These are phyloP conservation scores for Immersiporthe knoxdaviesiana DNA, from an alignment of 2,329 filamentous ascomycete genomes.

Conservation along the genomic window DNA sequence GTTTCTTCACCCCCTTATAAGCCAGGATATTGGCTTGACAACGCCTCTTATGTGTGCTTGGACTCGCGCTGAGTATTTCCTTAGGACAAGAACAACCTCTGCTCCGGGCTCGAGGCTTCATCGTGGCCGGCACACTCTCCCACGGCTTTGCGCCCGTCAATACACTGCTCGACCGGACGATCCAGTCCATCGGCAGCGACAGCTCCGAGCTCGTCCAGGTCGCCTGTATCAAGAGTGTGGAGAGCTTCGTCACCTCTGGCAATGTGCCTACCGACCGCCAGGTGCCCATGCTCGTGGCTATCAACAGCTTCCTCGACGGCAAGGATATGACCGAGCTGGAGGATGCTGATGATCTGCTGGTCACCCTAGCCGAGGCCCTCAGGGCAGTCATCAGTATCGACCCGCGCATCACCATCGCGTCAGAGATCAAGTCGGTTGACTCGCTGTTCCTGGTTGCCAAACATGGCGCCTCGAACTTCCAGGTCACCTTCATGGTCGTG, in stretches of 20 bases:
- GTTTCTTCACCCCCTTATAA: background rate
- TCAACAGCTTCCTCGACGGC: slow-evolving; percentile 73
- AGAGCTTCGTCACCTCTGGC: slow-evolving; percentile 63
- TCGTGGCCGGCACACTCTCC: slow-evolving; percentile 80
- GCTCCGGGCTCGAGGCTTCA: slow-evolving; percentile 82
- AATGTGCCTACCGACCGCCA: slow-evolving; percentile 61
- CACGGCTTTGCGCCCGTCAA: slow-evolving; percentile 68
- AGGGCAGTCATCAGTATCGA: slow-evolving; percentile 82
- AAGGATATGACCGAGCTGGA: slow-evolving; percentile 83
- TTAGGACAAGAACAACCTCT: slow-evolving; percentile 66
- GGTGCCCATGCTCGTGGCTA: slow-evolving; percentile 60
- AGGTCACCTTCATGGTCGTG: slow-evolving; percentile 82
- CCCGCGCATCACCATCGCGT: slow-evolving; percentile 71
- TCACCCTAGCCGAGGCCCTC: slow-evolving; percentile 85
- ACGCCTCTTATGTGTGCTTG: background rate
- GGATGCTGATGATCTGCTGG: slow-evolving; percentile 89
- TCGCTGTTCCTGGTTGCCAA: slow-evolving; percentile 87
- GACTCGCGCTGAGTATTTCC: background rate
- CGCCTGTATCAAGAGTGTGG: slow-evolving; percentile 84
- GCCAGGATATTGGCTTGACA: background rate
- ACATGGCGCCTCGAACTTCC: slow-evolving; percentile 86
- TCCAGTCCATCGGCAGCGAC: slow-evolving; percentile 76
- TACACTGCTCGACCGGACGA: slow-evolving; percentile 70
- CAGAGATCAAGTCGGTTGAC: slow-evolving; percentile 74
- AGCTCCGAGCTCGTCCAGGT: slow-evolving; percentile 88